Evolutionary conservation across 1,284 basidiomycete species (phyloP), one percentile per base, ranked within the genome.

Genomic region (Leccinum solheimii): DNA sequence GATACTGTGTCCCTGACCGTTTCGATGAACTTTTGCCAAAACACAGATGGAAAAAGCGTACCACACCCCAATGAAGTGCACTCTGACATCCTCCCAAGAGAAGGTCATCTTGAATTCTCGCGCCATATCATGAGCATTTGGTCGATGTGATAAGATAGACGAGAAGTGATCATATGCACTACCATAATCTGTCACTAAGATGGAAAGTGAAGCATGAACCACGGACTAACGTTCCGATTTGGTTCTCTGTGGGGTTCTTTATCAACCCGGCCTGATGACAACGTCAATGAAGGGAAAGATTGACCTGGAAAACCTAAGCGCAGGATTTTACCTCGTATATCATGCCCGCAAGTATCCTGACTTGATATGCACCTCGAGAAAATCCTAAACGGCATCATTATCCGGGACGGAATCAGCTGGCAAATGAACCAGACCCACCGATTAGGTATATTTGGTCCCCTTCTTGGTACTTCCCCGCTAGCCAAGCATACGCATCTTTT

Each of bases 401-500:
- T 6, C n/a, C 26, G 14, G n/a, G 21, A 52, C 30, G 19, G 5
- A n/a, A 23, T 5, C 11, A 32, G 43, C 11, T 11, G 13, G 19
- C 1, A 19, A 50, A 58, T 58, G 6, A 45, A 79, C 78, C 78
- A 54, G 79, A 40, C 54, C 5, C n/a, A 56, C 55, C 55, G 1
- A 56, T 43, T 13, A 56, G 40, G 55, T 56, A 56, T 45, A 56
- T 56, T 16, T 56, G 38, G 14, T 56, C 55, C 26, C 55, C 55
- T 30, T 40, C 55, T 26, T 68, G 32, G 57, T 80, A 79, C 23
- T 75, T 72, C 4, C 77, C 73, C 5, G 72, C 72, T 16, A 81
- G 64, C 79, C 79, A 81, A 3, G 38, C 55, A 30, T 80, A 81
- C 16, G 78, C 79, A 13, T 66, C 67, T 5, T 75, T 52, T 5